Base-by-base conservation (phyloP, 2,329 filamentous ascomycete species). In the Fusarium xylarioides region DNA sequence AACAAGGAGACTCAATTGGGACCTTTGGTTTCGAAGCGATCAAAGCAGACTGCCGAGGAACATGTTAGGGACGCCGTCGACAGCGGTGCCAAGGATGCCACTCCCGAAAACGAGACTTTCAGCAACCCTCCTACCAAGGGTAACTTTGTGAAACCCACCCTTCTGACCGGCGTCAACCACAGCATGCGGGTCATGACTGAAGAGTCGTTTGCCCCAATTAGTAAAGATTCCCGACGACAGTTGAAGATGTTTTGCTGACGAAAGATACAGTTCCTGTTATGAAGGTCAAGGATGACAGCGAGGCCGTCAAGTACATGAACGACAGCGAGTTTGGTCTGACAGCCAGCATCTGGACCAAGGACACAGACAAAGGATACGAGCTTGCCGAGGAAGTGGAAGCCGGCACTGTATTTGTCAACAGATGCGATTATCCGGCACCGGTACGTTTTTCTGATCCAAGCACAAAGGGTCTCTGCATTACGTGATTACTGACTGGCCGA, bases 301-400 rank as follows among this genome's bases (percentile, higher is more conserved):
- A 98, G 82, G 95, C 95, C 4, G 84, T 98, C 70, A 84, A 86
- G 74, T 84, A 95, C 56, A 98, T 98, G 95, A 98, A 98, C 78
- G 95, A 97, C 81, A 96, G 93, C 83, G 91, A 97, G 74, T 97
- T 97, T 80, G 95, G 95, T 10, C 87, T 98, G 70, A 98, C 95
- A 7, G 95, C 95, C n/a, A 97, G 94, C 78, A 95, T 98, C 78
- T 98, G 95, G 95, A 97, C 95, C 65, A 97, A 96, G 82, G 94
- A 98, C 79, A 90, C 91, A 5, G 86, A 85, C 50, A 91, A 87
- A 79, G 95, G 92, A 21, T 91, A 95, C 76, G 88, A 93, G 80
- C 86, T 98, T 58, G 90, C 92, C 43, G 91, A 96, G 62, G 87
- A 91, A 56, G 90, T 98, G 53, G 95, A 98, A 81, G 95, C 95